These are phyloP conservation scores for Fusarium ramigenum DNA, from an alignment of 2,329 filamentous ascomycete species.

Conservation along the genomic window DNA sequence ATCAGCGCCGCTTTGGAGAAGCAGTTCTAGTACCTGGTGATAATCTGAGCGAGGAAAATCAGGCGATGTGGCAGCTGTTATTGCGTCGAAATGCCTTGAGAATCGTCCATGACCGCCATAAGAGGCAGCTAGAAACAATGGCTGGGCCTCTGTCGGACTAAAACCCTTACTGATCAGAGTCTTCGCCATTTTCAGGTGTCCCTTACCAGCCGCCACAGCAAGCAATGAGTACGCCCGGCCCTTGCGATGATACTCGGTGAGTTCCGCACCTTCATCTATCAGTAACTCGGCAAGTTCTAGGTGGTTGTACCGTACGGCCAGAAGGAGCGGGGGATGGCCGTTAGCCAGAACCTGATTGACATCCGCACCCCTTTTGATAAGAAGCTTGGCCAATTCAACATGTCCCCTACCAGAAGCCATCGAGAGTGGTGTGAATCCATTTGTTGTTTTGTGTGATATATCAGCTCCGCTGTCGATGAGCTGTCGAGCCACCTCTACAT, in stretches of 20 bases:
- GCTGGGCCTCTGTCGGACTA: accelerated
- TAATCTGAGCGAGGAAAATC: accelerated
- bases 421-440: accelerated
- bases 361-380: neutral
- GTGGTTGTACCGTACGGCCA: accelerated
- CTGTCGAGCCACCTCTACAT: accelerated
- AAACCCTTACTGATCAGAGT: accelerated
- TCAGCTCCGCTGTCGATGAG: neutral
- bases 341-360: accelerated
- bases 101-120: accelerated
- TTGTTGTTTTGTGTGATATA: accelerated
- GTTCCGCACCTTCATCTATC: neutral
- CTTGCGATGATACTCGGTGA: accelerated
- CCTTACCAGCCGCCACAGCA: accelerated
- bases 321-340: accelerated
- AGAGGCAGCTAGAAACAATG: accelerated
- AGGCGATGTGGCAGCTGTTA: accelerated
- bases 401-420: accelerated
- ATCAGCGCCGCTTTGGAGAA: accelerated
- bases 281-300: neutral
- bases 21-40: neutral
- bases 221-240: accelerated
- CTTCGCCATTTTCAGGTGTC: accelerated
- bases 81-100: accelerated
- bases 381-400: accelerated